Base-by-base conservation (phyloP, 257 asterid species). In the Rauvolfia tetraphylla region DNA sequence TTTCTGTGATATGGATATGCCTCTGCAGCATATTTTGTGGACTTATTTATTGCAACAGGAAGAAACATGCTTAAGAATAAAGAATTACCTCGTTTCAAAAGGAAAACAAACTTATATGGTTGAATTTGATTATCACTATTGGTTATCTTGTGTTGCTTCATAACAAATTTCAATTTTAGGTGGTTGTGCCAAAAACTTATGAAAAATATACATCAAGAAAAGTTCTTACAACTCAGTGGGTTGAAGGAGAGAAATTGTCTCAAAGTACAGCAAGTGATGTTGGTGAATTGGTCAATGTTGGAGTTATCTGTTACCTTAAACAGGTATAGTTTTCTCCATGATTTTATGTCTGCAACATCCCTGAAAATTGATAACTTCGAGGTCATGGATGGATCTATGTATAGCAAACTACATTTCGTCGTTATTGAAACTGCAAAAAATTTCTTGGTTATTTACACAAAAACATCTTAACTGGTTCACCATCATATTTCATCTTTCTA, bases 211-310 rank as follows among this genome's bases (percentile, higher is more conserved):
- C 99, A 80, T 92, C 99, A 48, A 88, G 99, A 83, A 95, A 88
- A 85, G 99, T 95, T 80, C 98, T 95, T 75, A 95, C 99, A 4
- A 95, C 98, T 41, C 79, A 77, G 73, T 95, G 99, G 99, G 81
- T 95, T 79, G 98, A 95, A 0, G 99, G 99, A 71, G 99, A 93
- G 88, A 95, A 95, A 87, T 89, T 95, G 51, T 95, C 99, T 61
- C 99, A 95, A 89, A 95, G 99, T 86, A 91, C 97, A 61, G 99
- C 94, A 82, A 90, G 94, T 84, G 99, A 95, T 89, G 99, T 95
- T 72, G 99, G 99, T 61, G 96, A 90, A 62, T 85, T 95, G 78
- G 99, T 95, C 34, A 95, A 95, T 82, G 99, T 95, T 70, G 99
- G 99, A 83, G 99, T 95, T 71, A 95, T 95, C 90, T 95, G 99